Conservation (phyloP, 805 yeast species). For the Starmera amethionina region DNA sequence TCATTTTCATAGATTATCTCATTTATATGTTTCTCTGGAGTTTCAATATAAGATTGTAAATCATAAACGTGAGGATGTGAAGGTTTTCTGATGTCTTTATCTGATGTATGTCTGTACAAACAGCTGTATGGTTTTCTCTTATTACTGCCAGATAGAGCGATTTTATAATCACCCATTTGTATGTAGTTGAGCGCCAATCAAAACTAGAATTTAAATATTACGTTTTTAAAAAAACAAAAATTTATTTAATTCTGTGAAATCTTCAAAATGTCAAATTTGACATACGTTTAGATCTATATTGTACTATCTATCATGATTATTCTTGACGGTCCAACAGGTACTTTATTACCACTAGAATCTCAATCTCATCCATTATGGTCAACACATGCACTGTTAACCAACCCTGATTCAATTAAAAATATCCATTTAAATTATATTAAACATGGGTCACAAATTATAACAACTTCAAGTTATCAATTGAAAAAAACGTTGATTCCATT, state of each 20-base stretch:
- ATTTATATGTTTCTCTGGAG: constrained; percentile 29
- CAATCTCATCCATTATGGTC: constrained; percentile 43
- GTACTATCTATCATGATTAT: constrained; percentile 4
- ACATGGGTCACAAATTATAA: constrained; percentile 45
- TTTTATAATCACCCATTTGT: no score
- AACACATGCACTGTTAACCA: constrained; percentile 34
- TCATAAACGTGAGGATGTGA: not conserved
- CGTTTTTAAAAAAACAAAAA: no score
- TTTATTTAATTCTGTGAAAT: no score
- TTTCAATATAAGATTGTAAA: constrained; percentile 26
- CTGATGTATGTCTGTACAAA: no score
- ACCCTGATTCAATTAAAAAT: constrained; percentile 32
- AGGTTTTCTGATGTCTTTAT: no score
- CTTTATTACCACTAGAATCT: constrained; percentile 10
- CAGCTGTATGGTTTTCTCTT: no score
- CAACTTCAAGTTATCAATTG: constrained; percentile 51
- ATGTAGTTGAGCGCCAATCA: no score
- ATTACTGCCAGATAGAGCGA: no score
- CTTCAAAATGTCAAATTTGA: no score
- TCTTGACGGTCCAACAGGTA: constrained; percentile 16
- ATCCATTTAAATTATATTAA: constrained; percentile 42
- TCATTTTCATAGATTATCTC: constrained; percentile 40
- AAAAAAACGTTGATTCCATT: constrained; percentile 23
- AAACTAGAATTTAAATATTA: no score
- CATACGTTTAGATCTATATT: no score